A percentile compares a stretch with the other conserved stretches of the same genome.
phyloP scores from a whole-genome alignment of 2,329 filamentous ascomycete genomes.

The Fusarium transvaalense region DNA sequence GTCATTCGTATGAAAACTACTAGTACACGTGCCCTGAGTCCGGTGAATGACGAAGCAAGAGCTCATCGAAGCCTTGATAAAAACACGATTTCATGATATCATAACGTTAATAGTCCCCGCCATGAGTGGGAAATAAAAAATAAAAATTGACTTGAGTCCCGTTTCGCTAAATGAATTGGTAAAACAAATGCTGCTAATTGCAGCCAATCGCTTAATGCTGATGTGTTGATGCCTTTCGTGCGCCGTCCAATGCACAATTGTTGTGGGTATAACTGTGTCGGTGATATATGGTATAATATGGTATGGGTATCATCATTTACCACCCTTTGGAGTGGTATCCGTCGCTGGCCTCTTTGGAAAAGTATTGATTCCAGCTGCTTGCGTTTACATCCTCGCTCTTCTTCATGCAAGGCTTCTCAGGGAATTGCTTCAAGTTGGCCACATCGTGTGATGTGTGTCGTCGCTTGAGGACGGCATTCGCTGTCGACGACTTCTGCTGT shows the following conservation, averaged over 20 bases:
- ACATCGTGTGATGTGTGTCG: constrained; percentile 92
- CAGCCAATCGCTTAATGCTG: constrained; percentile 49
- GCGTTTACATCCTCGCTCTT: constrained; percentile 73
- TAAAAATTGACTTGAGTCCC: constrained; percentile 32
- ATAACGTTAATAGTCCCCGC: constrained; percentile 45
- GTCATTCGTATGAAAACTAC: constrained; percentile 35
- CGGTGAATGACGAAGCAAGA: constrained; percentile 38
- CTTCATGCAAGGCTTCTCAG: constrained; percentile 73
- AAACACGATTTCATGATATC: constrained; percentile 51
- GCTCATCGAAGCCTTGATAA: constrained; percentile 34
- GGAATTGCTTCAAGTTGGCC: constrained; percentile 86
- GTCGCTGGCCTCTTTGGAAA: constrained; percentile 78
- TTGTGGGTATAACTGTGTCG: constrained; percentile 41
- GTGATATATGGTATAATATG: constrained; percentile 23
- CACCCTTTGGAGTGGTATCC: constrained; percentile 61
- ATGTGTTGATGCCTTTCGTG: constrained; percentile 48
- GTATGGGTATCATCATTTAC: constrained; percentile 49
- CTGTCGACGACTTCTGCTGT: constrained; percentile 91
- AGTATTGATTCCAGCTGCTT: constrained; percentile 87
- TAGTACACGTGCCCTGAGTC: constrained; percentile 48
- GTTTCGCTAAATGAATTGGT: constrained; percentile 37
- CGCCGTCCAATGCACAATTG: constrained; percentile 50
- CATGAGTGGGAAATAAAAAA: constrained; percentile 41
- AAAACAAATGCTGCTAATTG: constrained; percentile 44
- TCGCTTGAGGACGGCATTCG: constrained; percentile 88